phyloP scores from a whole-genome alignment of 2,329 filamentous ascomycete species.

The Cladosporium oxysporum region DNA sequence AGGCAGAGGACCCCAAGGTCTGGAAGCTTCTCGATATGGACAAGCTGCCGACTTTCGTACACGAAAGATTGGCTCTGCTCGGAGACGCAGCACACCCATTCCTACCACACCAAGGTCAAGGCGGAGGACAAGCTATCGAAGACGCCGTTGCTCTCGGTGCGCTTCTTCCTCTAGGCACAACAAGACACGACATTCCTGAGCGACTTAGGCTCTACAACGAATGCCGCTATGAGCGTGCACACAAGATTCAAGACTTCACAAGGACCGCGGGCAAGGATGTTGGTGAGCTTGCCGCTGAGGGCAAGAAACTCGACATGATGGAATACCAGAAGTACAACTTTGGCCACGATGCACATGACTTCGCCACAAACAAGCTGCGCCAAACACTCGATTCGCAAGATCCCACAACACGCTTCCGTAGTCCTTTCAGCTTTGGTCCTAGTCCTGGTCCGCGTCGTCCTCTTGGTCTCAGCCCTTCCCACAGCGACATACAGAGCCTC shows the following conservation, averaged over 20 bases:
- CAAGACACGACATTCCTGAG: conserved; percentile 51
- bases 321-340: conserved; percentile 33
- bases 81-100: conserved; percentile 72
- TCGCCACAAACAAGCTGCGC: conserved; percentile 53
- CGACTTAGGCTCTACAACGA: conserved; percentile 60
- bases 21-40: conserved; percentile 67
- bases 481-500: conserved; percentile 1
- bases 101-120: conserved; percentile 64
- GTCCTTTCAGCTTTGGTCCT: conserved; percentile 46
- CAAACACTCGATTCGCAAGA: conserved; percentile 52
- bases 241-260: conserved; percentile 59
- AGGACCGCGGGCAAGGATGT: conserved; percentile 50
- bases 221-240: conserved; percentile 59
- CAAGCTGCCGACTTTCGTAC: conserved; percentile 56
- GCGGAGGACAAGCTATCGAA: conserved; percentile 66
- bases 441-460: conserved; percentile 33
- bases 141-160: conserved; percentile 62
- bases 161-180: conserved; percentile 54
- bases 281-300: conserved; percentile 15
- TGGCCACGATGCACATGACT: conserved; percentile 41
- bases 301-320: conserved; percentile 32
- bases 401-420: conserved; percentile 39
- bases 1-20: conserved; percentile 43
- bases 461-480: conserved; percentile 13
- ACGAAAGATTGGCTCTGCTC: conserved; percentile 57